Evolutionary conservation across 345 rosid genomes (phyloP).

Genomic region (Eucalyptus decipiens): DNA sequence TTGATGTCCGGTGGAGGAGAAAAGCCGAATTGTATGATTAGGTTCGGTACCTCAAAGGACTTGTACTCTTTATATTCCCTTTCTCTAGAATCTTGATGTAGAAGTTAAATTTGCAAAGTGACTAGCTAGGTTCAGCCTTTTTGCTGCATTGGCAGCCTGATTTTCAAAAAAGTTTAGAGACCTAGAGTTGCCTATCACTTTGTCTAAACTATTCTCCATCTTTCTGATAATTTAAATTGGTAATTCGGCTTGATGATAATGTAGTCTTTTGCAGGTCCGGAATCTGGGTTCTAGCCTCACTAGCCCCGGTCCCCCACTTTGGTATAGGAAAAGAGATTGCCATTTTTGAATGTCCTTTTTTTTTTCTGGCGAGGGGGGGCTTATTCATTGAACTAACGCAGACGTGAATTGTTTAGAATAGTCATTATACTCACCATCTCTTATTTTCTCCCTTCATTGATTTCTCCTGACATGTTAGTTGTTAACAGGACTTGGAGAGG

Average conservation of each 20-base stretch:
- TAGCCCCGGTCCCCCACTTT: background rate
- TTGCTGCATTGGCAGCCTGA: background rate
- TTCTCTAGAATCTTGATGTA: background rate
- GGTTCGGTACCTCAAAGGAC: background rate
- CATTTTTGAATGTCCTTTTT: background rate
- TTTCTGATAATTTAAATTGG: background rate
- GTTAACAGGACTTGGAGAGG: constrained; percentile 48
- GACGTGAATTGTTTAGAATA: background rate
- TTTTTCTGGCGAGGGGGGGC: background rate
- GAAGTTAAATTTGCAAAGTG: background rate
- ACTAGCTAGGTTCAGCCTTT: background rate
- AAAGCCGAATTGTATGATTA: background rate
- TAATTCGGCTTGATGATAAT: background rate
- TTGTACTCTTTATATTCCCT: background rate
- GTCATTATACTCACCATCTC: background rate
- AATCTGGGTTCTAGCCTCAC: background rate
- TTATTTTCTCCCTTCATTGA: background rate
- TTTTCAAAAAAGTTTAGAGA: background rate
- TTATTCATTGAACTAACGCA: background rate
- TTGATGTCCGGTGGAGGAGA: background rate
- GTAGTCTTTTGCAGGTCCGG: background rate
- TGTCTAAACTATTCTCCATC: background rate
- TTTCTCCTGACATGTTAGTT: background rate
- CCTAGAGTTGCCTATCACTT: background rate
- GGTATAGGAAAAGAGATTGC: background rate